These are phyloP conservation scores for Lobosporangium transversale DNA, from an alignment of 192 early-diverging fungal genomes.

Conservation along the genomic window DNA sequence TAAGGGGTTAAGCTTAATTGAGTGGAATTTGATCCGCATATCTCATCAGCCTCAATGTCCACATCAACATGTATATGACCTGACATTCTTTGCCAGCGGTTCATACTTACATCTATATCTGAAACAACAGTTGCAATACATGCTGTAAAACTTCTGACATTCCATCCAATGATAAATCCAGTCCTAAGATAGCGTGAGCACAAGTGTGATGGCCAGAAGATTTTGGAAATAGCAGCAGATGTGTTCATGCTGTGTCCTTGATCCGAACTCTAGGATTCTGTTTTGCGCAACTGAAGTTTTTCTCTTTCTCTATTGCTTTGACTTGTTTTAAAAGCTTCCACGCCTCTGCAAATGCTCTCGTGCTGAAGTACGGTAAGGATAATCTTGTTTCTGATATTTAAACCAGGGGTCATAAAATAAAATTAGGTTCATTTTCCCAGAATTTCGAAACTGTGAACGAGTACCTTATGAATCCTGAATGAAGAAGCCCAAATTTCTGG, in stretches of 20 bases:
- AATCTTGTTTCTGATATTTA: slow-evolving; percentile 51
- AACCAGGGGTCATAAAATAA: too few relatives aligned
- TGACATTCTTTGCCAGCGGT: neutral
- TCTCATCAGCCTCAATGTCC: too few relatives aligned
- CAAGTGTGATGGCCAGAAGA: slow-evolving; percentile 65
- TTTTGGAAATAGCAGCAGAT: slow-evolving; percentile 55
- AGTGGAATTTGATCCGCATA: neutral
- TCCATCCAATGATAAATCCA: slow-evolving; percentile 67
- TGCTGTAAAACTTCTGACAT: slow-evolving; percentile 55
- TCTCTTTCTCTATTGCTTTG: neutral
- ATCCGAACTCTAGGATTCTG: neutral
- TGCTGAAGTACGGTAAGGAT: slow-evolving; percentile 59
- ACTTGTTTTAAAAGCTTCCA: slow-evolving; percentile 52
- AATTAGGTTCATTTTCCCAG: too few relatives aligned
- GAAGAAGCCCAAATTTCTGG: too few relatives aligned
- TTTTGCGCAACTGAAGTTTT: neutral
- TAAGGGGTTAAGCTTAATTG: slow-evolving; percentile 31
- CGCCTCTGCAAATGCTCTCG: slow-evolving; percentile 58
- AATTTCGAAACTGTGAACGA: too few relatives aligned
- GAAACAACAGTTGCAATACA: slow-evolving; percentile 64
- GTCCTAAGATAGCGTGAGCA: slow-evolving; percentile 54
- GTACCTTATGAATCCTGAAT: too few relatives aligned
- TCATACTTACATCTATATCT: slow-evolving; percentile 56
- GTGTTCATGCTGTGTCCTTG: slow-evolving; percentile 44
- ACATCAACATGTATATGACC: too few relatives aligned